A percentile compares a stretch with the other conserved stretches of the same genome.
These are phyloP conservation scores for Globisporangium spiculum DNA, from an alignment of 352 stramenopile genomes.

Conservation along the genomic window DNA sequence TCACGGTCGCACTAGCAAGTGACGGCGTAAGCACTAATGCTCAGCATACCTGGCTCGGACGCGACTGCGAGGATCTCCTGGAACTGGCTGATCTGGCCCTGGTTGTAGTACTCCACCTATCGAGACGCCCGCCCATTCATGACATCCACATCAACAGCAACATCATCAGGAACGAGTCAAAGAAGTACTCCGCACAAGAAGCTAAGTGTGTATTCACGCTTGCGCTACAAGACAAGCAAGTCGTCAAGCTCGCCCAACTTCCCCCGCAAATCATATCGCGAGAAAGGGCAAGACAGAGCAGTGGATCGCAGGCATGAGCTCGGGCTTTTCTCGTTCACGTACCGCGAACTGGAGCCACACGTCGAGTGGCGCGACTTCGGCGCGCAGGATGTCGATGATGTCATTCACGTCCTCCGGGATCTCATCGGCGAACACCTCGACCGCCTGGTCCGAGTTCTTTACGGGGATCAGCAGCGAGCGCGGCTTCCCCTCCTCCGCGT, in stretches of 20 bases:
- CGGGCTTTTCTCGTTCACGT: constrained; percentile 17
- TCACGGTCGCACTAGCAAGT: neutral
- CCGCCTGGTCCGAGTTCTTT: constrained; percentile 87
- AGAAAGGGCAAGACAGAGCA: neutral
- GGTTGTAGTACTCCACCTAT: constrained; percentile 88
- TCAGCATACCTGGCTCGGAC: constrained; percentile 52
- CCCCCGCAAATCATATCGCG: too few relatives aligned
- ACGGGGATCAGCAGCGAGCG: constrained; percentile 88
- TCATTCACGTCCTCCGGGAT: constrained; percentile 89
- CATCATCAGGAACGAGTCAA: neutral
- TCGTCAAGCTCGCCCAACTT: neutral
- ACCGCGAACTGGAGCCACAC: constrained; percentile 91
- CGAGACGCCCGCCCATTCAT: constrained; percentile 6
- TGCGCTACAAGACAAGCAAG: neutral
- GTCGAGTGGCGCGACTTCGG: constrained; percentile 87
- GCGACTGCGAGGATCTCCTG: constrained; percentile 84
- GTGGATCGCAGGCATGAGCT: neutral
- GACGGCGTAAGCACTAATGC: neutral
- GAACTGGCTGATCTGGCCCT: constrained; percentile 76
- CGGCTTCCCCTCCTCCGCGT: constrained; percentile 28
- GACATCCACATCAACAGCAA: neutral
- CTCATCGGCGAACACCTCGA: constrained; percentile 90
- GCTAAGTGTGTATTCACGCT: neutral
- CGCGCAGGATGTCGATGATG: constrained; percentile 90
- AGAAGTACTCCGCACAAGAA: neutral